phyloP scores from a whole-genome alignment of 495 filamentous ascomycete genomes.

The Neurospora africana region DNA sequence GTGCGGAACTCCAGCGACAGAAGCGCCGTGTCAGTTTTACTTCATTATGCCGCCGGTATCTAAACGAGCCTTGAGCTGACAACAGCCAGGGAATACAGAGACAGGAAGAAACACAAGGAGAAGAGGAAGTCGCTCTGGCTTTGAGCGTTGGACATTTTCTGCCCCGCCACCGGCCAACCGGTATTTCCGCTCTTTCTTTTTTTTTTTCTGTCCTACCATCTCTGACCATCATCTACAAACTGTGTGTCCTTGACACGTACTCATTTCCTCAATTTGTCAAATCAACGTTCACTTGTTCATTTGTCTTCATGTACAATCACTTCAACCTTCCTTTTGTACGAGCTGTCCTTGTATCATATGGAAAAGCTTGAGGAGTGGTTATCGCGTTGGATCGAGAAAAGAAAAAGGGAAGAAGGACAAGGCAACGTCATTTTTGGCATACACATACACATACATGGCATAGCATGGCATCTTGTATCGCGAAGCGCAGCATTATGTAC shows the following conservation, averaged over 20 bases:
- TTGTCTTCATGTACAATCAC: background rate
- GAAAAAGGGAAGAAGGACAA: background rate
- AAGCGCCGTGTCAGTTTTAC: conserved; percentile 27
- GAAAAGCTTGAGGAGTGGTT: background rate
- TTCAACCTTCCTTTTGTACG: background rate
- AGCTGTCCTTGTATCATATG: background rate
- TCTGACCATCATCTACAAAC: background rate
- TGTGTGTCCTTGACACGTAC: background rate
- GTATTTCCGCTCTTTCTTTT: background rate
- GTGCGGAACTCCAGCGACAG: conserved; percentile 25
- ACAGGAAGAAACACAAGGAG: background rate
- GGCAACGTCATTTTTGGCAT: background rate
- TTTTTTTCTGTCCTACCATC: background rate
- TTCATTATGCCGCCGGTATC: conserved; percentile 20
- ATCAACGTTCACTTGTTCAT: background rate
- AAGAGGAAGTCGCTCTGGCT: background rate
- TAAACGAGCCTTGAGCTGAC: conserved; percentile 3
- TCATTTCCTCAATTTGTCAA: background rate
- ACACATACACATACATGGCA: background rate
- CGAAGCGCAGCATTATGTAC: background rate
- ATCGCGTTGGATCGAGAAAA: background rate
- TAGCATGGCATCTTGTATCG: background rate
- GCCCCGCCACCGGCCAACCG: background rate
- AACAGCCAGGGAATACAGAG: background rate
- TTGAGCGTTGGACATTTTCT: background rate